A percentile compares a stretch with the other conserved stretches of the same genome.
Evolutionary conservation across 2,329 filamentous ascomycete species (phyloP).

Genomic region (Ophiostoma tasmaniense): DNA sequence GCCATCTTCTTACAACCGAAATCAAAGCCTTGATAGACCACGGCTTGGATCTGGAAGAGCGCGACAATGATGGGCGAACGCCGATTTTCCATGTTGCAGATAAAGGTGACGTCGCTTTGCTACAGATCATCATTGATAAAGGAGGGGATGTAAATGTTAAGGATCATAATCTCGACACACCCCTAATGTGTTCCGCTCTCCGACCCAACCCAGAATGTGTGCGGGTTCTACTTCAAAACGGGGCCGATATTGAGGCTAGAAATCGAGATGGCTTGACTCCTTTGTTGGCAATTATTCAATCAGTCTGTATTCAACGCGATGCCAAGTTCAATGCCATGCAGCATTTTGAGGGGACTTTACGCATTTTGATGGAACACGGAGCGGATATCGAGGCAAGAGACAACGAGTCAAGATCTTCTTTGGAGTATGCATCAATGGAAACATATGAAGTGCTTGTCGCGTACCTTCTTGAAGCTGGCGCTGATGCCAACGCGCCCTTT

Average conservation of each 20-base stretch:
- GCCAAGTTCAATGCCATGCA: too few relatives aligned
- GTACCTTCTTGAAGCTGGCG: background rate
- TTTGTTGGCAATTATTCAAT: background rate
- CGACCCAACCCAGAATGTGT: too few relatives aligned
- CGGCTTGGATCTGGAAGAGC: background rate
- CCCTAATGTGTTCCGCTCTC: too few relatives aligned
- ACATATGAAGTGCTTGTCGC: background rate
- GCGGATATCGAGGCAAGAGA: background rate
- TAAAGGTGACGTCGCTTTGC: background rate
- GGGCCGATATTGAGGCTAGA: background rate
- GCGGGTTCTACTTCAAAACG: background rate
- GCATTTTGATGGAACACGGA: too few relatives aligned
- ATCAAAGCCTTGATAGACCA: background rate
- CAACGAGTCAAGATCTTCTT: background rate
- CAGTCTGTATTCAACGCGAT: background rate
- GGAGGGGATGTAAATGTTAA: background rate
- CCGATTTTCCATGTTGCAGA: background rate
- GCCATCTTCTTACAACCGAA: background rate
- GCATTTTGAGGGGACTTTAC: too few relatives aligned
- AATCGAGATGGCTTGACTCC: background rate
- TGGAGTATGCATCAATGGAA: background rate
- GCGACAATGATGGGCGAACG: background rate
- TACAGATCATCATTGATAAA: background rate
- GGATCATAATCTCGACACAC: background rate
- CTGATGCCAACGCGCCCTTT: background rate